Evolutionary conservation across 169 alveolate species (phyloP), one percentile per base, ranked within the genome.

Genomic region (Plasmodium vivax): DNA sequence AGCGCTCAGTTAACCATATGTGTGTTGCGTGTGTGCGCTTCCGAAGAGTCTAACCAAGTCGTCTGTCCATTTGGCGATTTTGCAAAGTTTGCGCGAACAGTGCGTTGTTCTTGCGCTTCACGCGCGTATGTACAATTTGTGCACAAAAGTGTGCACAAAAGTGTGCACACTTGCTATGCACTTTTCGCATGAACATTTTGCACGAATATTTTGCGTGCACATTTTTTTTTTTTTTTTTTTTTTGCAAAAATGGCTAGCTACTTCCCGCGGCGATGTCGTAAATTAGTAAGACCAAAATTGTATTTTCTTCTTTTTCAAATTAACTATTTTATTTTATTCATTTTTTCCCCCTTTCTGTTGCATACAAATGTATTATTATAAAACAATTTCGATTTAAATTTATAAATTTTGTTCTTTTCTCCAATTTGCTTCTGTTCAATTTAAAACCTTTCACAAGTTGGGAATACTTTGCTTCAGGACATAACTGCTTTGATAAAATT

Each of bases 201-300:
- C 47, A 10, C 10, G 84, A 12, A 77, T 8, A 23, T 38, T 30
- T 36, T 77, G 7, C 43, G 36, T 75, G 47, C 8, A 77, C 56
- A 32, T 32, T 36, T 68, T 68, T 84, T 84, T 84, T 84, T 83
- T 84, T 81, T 47, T 81, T 81, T n/a, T 81, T 82, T 82, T 81
- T 82, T 82, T 47, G 41, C 10, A 45, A 81, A 81, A 84, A 71
- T 23, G n/a, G 62, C 34, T 84, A 62, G 74, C 30, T 84, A 71
- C 41, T 41, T 68, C 30, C 19, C 54, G 30, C 75, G 38, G 30
- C 7, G 12, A 14, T 71, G n/a, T 71, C 32, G 38, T 30, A 56
- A 84, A 71, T 84, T 43, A 84, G 41, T 68, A 23, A 43, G 73
- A 71, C 54, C 19, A 41, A 81, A 32, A 43, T 81, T 47, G 16